Base-by-base conservation (phyloP, 805 yeast species). In the Wickerhamiella sergipiensis region DNA sequence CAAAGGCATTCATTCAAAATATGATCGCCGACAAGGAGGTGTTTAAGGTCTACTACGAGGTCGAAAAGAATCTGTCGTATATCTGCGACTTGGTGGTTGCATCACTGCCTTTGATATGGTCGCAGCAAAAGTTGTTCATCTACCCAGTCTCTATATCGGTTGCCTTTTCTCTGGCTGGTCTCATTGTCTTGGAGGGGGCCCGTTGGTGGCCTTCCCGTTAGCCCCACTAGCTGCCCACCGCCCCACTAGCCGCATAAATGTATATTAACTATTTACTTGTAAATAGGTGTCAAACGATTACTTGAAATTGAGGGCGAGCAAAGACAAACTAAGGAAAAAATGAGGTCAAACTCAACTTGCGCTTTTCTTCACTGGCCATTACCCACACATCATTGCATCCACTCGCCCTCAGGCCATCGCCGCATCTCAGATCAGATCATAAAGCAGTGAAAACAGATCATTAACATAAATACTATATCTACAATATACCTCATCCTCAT, bases 1-100 rank as follows among this genome's bases (percentile, higher is more conserved):
- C 54, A 18, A 53, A 50, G 2, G 49, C 46, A 33, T 55, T 57
- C 19, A 53, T 57, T 6, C 45, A 49, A 5, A 49, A 50, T 10
- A 52, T 54, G 26, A 31, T 57, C n/a, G 56, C 53, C 5, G 58
- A 57, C 39, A 56, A 51, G 6, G 59, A 52, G n/a, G 44, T 54
- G n/a, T 51, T 43, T 39, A 51, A 49, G 36, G 49, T 57, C 19
- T 57, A 48, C 29, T 44, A 45, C 15, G 54, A 53, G 40, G 50
- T 52, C 23, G 56, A 54, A 8, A 45, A 26, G 12, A 45, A 53
- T 50, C 49, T 57, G 12, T 50, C 52, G 3, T 50, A 44, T 13
- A 40, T 47, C 26, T 46, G 55, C 29, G 57, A 52, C 38, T 45
- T 57, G 7, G 18, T 33, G 8, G 43, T 54, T 3, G 57, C 54